Conservation (phyloP, 2,329 filamentous ascomycete genomes). For the Taxawa tesnikishii region DNA sequence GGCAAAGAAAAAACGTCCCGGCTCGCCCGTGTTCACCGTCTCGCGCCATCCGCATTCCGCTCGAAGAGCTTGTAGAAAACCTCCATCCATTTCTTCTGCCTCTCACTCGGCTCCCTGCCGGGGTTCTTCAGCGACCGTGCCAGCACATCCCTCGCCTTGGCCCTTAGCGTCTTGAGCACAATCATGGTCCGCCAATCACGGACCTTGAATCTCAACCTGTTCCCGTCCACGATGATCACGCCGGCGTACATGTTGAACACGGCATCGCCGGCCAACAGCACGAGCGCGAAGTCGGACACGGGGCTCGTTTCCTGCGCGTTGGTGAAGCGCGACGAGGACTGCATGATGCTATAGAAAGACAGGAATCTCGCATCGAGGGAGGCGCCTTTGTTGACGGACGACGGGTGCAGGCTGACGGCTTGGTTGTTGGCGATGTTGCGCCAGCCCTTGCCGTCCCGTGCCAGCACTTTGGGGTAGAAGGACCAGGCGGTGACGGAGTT, state of each 20-base stretch:
- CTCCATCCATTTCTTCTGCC: constrained; percentile 30
- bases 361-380: constrained; percentile 57
- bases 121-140: constrained; percentile 53
- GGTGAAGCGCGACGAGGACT: constrained; percentile 67
- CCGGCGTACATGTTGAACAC: constrained; percentile 86
- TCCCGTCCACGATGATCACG: constrained; percentile 75
- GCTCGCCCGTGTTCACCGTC: too few species aligned
- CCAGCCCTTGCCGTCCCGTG: constrained; percentile 74
- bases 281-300: constrained; percentile 63
- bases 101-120: constrained; percentile 23
- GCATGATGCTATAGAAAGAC: constrained; percentile 96
- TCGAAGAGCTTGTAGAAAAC: constrained; percentile 18
- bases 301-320: constrained; percentile 72
- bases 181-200: constrained; percentile 85
- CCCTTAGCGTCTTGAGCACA: constrained; percentile 70
- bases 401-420: constrained; percentile 72
- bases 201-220: constrained; percentile 70
- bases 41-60: too few species aligned
- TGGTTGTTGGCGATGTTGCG: constrained; percentile 92
- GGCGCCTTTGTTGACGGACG: constrained; percentile 66
- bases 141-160: constrained; percentile 63
- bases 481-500: constrained; percentile 81
- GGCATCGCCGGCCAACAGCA: constrained; percentile 76
- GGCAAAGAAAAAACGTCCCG: too few species aligned
- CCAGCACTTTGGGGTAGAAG: constrained; percentile 88